Conservation (phyloP, 331 rosid genomes). For the Phaseolus coccineus region DNA sequence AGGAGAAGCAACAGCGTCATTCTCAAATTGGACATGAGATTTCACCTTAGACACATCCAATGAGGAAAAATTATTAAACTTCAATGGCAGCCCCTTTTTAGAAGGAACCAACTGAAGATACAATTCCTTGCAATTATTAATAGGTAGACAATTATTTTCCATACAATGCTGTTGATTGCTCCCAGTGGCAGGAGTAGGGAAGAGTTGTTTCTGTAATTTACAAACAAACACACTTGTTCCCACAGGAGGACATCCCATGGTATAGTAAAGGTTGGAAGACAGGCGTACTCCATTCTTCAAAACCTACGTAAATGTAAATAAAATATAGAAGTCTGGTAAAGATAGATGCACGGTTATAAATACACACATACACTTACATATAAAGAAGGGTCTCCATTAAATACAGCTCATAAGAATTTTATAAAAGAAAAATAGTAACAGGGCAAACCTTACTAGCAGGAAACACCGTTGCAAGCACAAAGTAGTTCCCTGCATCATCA, state of each 20-base stretch:
- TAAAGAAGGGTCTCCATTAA: background rate
- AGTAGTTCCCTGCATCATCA: conserved; percentile 68
- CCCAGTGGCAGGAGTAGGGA: conserved; percentile 45
- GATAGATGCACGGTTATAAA: background rate
- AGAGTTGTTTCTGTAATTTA: conserved; percentile 49
- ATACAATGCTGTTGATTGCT: conserved; percentile 45
- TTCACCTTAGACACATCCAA: conserved; percentile 48
- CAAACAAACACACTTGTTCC: conserved; percentile 64
- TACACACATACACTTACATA: background rate
- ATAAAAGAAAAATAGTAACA: background rate
- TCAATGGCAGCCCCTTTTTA: conserved; percentile 47
- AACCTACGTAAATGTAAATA: conserved; percentile 56
- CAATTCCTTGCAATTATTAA: conserved; percentile 71
- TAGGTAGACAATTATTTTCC: conserved; percentile 41
- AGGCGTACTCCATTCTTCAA: conserved; percentile 69
- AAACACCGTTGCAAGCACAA: conserved; percentile 74
- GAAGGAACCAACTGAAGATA: conserved; percentile 64
- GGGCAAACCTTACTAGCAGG: conserved; percentile 78
- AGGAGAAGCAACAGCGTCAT: conserved; percentile 64
- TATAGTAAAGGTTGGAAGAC: conserved; percentile 70
- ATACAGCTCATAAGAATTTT: background rate
- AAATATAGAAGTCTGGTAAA: background rate
- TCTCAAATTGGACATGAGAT: conserved; percentile 48
- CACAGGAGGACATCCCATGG: conserved; percentile 77
- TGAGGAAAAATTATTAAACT: conserved; percentile 41